A percentile compares a stretch with the other conserved stretches of the same genome.
These are phyloP conservation scores for Chlorencoelia australis DNA, from an alignment of 2,329 filamentous ascomycete species.

Conservation along the genomic window DNA sequence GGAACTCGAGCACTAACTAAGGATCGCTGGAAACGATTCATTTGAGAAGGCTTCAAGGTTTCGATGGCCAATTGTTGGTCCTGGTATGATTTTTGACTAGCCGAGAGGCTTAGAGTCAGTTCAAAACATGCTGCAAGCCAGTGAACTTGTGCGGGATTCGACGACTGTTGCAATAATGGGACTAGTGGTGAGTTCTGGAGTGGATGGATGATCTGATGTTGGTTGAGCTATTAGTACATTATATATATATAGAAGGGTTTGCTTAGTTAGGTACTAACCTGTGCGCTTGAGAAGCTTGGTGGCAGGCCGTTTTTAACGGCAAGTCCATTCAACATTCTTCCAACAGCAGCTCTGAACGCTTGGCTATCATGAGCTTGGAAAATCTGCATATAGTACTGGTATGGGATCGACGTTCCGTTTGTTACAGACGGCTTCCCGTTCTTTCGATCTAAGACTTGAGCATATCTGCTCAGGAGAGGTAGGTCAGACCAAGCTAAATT, in stretches of 20 bases:
- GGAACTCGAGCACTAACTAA: conserved; percentile 43
- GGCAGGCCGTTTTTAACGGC: conserved; percentile 14
- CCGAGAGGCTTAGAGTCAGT: conserved; percentile 35
- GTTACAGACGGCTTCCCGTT: not conserved
- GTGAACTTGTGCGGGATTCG: conserved; percentile 26
- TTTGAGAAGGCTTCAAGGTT: conserved; percentile 37
- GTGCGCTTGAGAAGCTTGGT: conserved; percentile 29
- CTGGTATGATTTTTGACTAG: conserved; percentile 33
- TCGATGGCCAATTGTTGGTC: conserved; percentile 33
- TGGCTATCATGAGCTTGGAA: conserved; percentile 17
- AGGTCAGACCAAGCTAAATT: conserved; percentile 26
- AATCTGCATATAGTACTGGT: conserved; percentile 17
- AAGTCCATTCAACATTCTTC: conserved; percentile 18
- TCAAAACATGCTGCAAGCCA: conserved; percentile 47
- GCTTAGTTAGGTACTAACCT: conserved; percentile 35
- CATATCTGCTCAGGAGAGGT: conserved; percentile 21
- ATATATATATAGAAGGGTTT: conserved; percentile 16
- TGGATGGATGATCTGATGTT: conserved; percentile 44
- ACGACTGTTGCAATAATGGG: conserved; percentile 33
- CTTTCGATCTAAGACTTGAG: conserved; percentile 7
- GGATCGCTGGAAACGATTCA: conserved; percentile 53
- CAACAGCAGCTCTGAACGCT: conserved; percentile 17
- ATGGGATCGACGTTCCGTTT: not conserved
- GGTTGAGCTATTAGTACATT: conserved; percentile 27
- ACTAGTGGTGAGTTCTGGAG: conserved; percentile 47